Conservation (phyloP, 116 monocot genomes). For the Papilionanthe hybrid region DNA sequence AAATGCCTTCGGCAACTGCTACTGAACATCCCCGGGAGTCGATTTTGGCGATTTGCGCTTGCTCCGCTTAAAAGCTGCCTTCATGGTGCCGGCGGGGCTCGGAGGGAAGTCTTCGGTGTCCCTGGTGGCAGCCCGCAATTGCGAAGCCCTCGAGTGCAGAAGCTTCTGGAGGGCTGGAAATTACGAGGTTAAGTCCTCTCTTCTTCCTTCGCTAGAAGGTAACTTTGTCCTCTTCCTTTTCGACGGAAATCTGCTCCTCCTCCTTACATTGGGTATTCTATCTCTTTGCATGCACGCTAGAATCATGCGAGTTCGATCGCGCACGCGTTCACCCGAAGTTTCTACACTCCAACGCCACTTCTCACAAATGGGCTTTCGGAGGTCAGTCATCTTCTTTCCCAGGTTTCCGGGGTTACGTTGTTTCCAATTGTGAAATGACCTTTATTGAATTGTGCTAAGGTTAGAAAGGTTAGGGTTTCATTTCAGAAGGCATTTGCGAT, state of each 20-base stretch:
- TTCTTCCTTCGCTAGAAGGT: slow-evolving; percentile 8
- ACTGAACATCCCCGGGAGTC: no score
- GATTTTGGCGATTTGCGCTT: no score
- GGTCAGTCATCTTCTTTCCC: slow-evolving; percentile 16
- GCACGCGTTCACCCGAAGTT: slow-evolving; percentile 92
- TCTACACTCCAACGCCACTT: slow-evolving; percentile 88
- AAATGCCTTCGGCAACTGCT: no score
- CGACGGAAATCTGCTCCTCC: not conserved
- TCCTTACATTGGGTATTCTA: not conserved
- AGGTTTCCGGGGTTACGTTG: not conserved
- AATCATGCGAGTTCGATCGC: slow-evolving; percentile 54
- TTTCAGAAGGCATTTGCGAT: not conserved
- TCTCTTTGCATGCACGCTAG: slow-evolving; percentile 21
- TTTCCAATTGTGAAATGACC: not conserved
- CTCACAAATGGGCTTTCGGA: slow-evolving; percentile 90
- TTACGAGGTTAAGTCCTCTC: slow-evolving; percentile 22
- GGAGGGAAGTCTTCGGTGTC: not conserved
- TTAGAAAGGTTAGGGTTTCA: not conserved
- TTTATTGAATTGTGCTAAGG: not conserved
- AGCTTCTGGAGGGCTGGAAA: slow-evolving; percentile 74
- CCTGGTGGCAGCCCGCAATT: not conserved
- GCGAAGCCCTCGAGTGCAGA: slow-evolving; percentile 41
- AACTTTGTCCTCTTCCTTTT: not conserved
- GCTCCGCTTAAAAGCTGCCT: no score
- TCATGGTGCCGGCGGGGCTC: not conserved